Conservation (phyloP, 306 rosid species). For the Cercis canadensis region DNA sequence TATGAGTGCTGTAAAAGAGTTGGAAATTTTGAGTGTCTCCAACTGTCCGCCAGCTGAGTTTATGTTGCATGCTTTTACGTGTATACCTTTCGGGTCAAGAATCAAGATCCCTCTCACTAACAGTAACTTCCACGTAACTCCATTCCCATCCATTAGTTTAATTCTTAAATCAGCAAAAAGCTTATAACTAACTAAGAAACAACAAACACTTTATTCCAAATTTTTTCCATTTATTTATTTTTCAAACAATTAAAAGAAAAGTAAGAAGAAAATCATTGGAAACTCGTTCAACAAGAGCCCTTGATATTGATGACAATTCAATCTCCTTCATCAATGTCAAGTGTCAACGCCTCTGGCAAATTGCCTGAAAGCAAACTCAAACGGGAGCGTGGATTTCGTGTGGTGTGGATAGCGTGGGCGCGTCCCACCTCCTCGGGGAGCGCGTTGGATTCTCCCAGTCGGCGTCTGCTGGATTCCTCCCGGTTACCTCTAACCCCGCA, state of each 20-base stretch:
- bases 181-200: neutral
- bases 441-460: slow-evolving; percentile 52
- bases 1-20: no score
- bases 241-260: no score
- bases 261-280: no score
- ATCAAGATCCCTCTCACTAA: slow-evolving; percentile 20
- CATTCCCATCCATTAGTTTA: neutral
- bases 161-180: neutral
- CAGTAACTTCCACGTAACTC: slow-evolving; percentile 35
- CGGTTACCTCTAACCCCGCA: slow-evolving; percentile 35
- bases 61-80: slow-evolving; percentile 23
- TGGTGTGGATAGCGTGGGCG: slow-evolving; percentile 39
- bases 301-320: slow-evolving; percentile 21
- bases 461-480: slow-evolving; percentile 41
- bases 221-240: no score
- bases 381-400: slow-evolving; percentile 47
- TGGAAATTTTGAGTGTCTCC: neutral
- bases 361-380: no score
- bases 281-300: slow-evolving; percentile 23
- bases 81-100: slow-evolving; percentile 9
- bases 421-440: neutral
- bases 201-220: neutral
- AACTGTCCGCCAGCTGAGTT: slow-evolving; percentile 14
- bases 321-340: neutral
- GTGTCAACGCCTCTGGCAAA: neutral